These are phyloP conservation scores for Ophiocordyceps camponoti-saundersi DNA, from an alignment of 2,329 filamentous ascomycete genomes.

Conservation along the genomic window DNA sequence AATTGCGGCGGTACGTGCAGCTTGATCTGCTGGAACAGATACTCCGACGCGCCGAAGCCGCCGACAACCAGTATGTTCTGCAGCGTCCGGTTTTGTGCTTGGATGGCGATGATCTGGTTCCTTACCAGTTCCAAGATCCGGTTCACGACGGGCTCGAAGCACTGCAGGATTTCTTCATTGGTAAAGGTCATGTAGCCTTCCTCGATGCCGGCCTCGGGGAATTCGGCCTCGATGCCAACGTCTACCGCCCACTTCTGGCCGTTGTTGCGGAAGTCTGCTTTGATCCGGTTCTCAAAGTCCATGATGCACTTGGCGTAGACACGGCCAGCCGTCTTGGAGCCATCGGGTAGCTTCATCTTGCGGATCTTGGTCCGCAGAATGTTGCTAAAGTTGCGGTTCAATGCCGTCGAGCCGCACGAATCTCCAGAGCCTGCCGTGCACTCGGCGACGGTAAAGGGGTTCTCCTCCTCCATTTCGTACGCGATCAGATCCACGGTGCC, in stretches of 20 bases:
- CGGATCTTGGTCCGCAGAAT: slow-evolving; percentile 93
- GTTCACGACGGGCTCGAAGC: slow-evolving; percentile 97
- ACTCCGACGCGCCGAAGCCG: slow-evolving; percentile 95
- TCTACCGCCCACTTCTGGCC: slow-evolving; percentile 98
- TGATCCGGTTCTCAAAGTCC: slow-evolving; percentile 99
- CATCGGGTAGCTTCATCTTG: slow-evolving; percentile 97
- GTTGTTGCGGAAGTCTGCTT: slow-evolving; percentile 98
- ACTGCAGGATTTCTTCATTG: slow-evolving; percentile 97
- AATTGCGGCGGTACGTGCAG: slow-evolving; percentile 96
- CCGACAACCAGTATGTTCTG: slow-evolving; percentile 96
- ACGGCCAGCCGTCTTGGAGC: slow-evolving; percentile 90
- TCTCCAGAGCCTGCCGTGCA: slow-evolving; percentile 95
- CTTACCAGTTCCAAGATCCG: slow-evolving; percentile 88
- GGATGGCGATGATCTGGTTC: slow-evolving; percentile 98
- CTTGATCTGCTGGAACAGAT: slow-evolving; percentile 98
- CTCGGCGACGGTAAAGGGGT: slow-evolving; percentile 90
- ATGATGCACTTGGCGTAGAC: slow-evolving; percentile 99
- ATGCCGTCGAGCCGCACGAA: slow-evolving; percentile 92
- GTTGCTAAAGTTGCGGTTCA: slow-evolving; percentile 97
- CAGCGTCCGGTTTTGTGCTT: slow-evolving; percentile 83
- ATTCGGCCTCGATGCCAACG: slow-evolving; percentile 95
- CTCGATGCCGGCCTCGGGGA: slow-evolving; percentile 92
- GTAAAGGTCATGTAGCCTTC: slow-evolving; percentile 99
- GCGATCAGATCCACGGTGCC: slow-evolving; percentile 98
- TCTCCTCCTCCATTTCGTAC: slow-evolving; percentile 96